phyloP scores from a whole-genome alignment of 2,329 filamentous ascomycete species.

The Ophiostoma sp. region DNA sequence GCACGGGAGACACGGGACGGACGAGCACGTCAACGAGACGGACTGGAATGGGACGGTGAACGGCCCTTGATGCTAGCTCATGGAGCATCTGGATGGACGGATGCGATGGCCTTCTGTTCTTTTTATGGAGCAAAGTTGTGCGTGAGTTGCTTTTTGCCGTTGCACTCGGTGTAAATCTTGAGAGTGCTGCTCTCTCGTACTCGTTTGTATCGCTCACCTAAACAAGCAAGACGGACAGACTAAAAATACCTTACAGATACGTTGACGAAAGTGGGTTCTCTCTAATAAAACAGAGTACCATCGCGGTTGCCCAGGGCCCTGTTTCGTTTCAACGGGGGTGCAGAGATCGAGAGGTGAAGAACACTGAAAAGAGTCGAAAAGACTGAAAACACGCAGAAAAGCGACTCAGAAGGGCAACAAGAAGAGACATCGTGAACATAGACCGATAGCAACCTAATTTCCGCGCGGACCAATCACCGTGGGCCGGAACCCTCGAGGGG shows the following conservation, averaged over 20 bases:
- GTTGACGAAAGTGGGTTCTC: constrained; percentile 14
- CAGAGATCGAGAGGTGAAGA: background rate
- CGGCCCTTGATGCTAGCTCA: background rate
- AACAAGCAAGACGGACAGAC: background rate
- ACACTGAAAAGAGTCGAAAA: background rate
- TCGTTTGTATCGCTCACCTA: background rate
- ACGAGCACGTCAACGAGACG: constrained; percentile 9
- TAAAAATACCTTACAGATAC: background rate
- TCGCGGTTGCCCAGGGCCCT: background rate
- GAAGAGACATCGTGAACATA: constrained; percentile 11
- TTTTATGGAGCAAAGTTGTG: background rate
- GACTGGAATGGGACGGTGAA: constrained; percentile 12
- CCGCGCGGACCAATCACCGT: constrained; percentile 21
- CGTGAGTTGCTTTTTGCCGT: background rate
- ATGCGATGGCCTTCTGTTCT: background rate
- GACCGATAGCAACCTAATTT: constrained; percentile 22
- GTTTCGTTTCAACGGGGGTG: constrained; percentile 22
- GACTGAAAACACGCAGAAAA: background rate
- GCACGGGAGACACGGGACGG: constrained; percentile 17
- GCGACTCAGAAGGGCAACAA: background rate
- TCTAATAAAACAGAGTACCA: constrained; percentile 25
- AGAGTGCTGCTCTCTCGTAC: background rate
- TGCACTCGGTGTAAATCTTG: constrained; percentile 1
- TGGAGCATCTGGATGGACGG: background rate
- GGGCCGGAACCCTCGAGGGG: background rate